Evolutionary conservation across 2,329 filamentous ascomycete genomes (phyloP), one percentile per base, ranked within the genome.

Genomic region (Tolypocladium nubicola): DNA sequence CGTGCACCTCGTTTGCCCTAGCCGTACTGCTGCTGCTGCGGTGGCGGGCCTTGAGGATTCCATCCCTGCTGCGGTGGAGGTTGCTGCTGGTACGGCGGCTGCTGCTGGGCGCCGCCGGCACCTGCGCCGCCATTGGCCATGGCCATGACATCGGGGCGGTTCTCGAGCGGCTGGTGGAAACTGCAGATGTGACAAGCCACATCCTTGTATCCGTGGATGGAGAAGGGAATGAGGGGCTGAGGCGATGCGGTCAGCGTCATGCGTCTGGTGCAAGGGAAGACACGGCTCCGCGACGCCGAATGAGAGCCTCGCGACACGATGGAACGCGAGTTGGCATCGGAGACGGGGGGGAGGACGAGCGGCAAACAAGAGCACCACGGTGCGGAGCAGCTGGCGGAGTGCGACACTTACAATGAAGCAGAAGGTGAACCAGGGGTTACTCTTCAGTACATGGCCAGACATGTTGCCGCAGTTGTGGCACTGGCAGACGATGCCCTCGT

Each of bases 151-250:
- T 85, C 82, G 14, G 73, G 79, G 16, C 82, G 74, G 64, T 79
- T 76, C 62, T 81, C 76, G 56, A 87, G 76, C 11, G 84, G 83
- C 69, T 92, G 87, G 61, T 83, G 80, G 69, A 90, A 91, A 68
- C 86, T 84, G 79, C 88, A 93, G 69, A 91, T 84, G 66, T 84
- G 79, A 75, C 88, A 93, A 59, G 79, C 76, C 57, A 93, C 79
- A 65, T 90, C 87, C 64, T 85, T 76, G 71, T 86, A 85, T 56
- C 83, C 83, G 58, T 82, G 79, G 62, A 86, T 76, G 52, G 82
- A 85, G 66, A 91, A 85, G 0, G 88, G 88, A 33, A 92, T 77
- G 52, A 92, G 71, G 53, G 88, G 88, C 80, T 86, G 59, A 37
- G 43, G 60, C 37, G 26, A 53, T 38, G 53, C 33, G 53, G 57